A percentile compares a stretch with the other conserved stretches of the same genome.
phyloP scores from a whole-genome alignment of 2,329 filamentous ascomycete genomes.

The Colletotrichum theobromicola region DNA sequence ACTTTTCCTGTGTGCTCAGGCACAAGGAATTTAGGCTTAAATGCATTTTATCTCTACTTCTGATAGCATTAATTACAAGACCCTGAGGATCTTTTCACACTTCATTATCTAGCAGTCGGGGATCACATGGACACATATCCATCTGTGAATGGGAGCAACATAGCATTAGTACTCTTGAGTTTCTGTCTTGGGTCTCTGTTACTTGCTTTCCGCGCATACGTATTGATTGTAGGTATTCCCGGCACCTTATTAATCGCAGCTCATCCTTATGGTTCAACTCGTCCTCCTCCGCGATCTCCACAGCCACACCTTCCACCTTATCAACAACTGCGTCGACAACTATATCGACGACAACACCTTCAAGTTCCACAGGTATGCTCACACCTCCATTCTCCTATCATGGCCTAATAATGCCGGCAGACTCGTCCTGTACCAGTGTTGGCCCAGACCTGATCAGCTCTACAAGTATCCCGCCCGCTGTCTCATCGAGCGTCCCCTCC shows the following conservation, averaged over 20 bases:
- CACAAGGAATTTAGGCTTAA: no score
- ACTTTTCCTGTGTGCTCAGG: no score
- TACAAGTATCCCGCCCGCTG: not conserved
- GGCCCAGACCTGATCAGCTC: not conserved
- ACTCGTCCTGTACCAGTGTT: not conserved
- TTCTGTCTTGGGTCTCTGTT: not conserved
- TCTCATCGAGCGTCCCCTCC: not conserved
- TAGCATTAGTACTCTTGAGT: not conserved
- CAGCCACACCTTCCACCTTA: not conserved
- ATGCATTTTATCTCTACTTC: no score
- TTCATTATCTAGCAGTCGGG: no score
- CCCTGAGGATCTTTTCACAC: no score
- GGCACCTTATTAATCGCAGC: not conserved
- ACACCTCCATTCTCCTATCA: rapidly evolving
- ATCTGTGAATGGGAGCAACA: not conserved
- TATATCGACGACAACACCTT: no score
- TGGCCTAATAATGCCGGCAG: not conserved
- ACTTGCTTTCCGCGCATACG: not conserved
- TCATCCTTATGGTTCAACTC: not conserved
- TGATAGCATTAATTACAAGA: no score
- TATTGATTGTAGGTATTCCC: not conserved
- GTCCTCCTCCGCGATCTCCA: not conserved
- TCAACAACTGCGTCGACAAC: no score
- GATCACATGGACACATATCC: not conserved
- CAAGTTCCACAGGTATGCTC: not conserved